phyloP scores from a whole-genome alignment of 225 moss, liverwort and hornwort genomes.

The Anthoceros angustus region DNA sequence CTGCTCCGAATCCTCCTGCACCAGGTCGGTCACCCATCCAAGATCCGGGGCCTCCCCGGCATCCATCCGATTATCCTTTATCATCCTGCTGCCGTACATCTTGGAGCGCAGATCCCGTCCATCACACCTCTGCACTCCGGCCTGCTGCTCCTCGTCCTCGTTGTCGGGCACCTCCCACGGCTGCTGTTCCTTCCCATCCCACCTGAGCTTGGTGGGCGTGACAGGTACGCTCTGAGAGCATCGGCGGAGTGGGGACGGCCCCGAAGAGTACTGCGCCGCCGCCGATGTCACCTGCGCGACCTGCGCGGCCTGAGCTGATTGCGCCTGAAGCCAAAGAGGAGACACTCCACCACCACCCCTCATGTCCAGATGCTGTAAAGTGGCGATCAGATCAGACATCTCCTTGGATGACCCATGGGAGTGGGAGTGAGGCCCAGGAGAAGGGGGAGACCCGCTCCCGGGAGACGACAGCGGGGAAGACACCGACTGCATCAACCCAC shows the following conservation, averaged over 20 bases:
- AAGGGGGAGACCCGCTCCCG: conserved; percentile 45
- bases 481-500: conserved; percentile 28
- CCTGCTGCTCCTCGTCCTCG: conserved; percentile 36
- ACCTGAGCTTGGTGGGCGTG: conserved; percentile 77
- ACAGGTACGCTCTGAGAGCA: conserved; percentile 88
- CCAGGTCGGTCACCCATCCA: conserved; percentile 88
- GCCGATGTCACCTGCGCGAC: conserved; percentile 17
- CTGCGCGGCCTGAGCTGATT: conserved; percentile 9
- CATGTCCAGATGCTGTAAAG: conserved; percentile 67
- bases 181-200: conserved; percentile 46
- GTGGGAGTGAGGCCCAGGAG: conserved; percentile 39
- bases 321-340: conserved; percentile 26
- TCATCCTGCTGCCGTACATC: conserved; percentile 71
- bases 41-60: conserved; percentile 62
- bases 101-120: conserved; percentile 84
- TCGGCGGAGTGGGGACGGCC: conserved; percentile 82
- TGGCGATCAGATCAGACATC: conserved; percentile 79
- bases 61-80: conserved; percentile 55
- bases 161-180: conserved; percentile 71
- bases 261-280: conserved; percentile 49
- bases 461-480: conserved; percentile 25
- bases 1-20: conserved; percentile 56
- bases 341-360: conserved; percentile 11
- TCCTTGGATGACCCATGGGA: conserved; percentile 11
- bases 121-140: conserved; percentile 78